Base-by-base conservation (phyloP, 1,284 basidiomycete genomes). In the Fereydounia khargensis region DNA sequence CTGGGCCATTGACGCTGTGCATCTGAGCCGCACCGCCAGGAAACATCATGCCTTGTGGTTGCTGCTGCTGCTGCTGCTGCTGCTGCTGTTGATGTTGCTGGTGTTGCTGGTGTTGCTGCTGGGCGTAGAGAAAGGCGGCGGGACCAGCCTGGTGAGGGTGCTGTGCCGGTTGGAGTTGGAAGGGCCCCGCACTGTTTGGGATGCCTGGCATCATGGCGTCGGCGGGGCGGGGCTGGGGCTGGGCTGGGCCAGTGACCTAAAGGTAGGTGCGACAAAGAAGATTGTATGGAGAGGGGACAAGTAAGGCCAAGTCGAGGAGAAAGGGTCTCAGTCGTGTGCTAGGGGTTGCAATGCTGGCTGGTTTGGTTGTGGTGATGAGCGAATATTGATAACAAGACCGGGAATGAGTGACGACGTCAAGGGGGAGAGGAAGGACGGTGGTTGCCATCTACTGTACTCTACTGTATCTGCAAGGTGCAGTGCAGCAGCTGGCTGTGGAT, bases 101-200 rank as follows among this genome's bases (percentile, higher is more conserved):
- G n/a, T 42, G 43, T 32, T 51, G 44, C 24, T 44, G 44, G 4
- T 50, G 49, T 28, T 35, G 42, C 11, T 43, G 48, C 31, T 48
- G 49, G 11, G 55, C 46, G 17, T 59, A 53, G 20, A 50, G 19
- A 43, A 53, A 17, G 50, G 50, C n/a, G 47, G 47, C 31, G 43
- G 40, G 17, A 21, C 34, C 35, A 17, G 50, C 43, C 42, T 53
- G 56, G 19, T 43, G 47, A 6, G 35, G 40, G 19, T 60, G 57
- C 32, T 52, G 51, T 1, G 42, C 50, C 35, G 44, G 42, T 20
- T 48, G 51, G 2, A 28, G 40, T 30, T 60, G 56, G 43, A 54
- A 49, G 41, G 49, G 56, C 34, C 53, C 54, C 3, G 57, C 41
- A 30, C 42, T 51, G 28, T 54, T 54, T 43, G 57, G 57, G 39